These are phyloP conservation scores for Rhypophila decipiens DNA, from an alignment of 495 filamentous ascomycete species.

Conservation along the genomic window DNA sequence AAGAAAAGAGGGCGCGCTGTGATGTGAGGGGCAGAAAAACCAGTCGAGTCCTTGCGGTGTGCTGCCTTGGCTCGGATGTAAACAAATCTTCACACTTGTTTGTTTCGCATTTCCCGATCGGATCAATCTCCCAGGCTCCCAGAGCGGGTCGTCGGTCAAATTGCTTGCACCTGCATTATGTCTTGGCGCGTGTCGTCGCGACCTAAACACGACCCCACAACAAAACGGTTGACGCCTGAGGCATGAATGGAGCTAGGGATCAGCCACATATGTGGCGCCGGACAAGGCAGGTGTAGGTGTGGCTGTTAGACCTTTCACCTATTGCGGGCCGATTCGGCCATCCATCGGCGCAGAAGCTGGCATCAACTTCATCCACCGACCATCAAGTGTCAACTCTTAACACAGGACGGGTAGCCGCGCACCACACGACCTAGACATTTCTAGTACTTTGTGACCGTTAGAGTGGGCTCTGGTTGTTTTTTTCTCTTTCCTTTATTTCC, in stretches of 20 bases:
- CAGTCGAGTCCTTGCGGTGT: not conserved
- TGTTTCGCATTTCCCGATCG: not conserved
- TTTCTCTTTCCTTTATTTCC: no score
- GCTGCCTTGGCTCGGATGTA: not conserved
- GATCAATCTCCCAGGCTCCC: not conserved
- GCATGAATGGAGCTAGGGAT: not conserved
- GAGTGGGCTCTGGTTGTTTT: no score
- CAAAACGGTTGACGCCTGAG: not conserved
- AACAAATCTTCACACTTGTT: no score
- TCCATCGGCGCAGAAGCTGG: not conserved
- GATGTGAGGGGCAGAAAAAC: not conserved
- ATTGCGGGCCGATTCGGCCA: no score
- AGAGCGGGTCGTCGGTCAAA: not conserved
- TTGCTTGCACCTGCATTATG: not conserved
- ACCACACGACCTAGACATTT: no score
- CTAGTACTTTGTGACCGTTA: no score
- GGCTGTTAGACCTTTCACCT: no score
- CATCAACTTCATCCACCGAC: not conserved
- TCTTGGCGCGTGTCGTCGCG: slow-evolving; percentile 7
- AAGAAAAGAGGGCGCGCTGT: no score
- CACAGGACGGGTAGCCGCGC: no score
- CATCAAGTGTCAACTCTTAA: no score
- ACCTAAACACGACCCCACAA: not conserved
- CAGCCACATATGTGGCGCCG: no score
- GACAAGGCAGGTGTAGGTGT: no score